Conservation (phyloP, 225 moss, liverwort and hornwort species). For the Rhytidiadelphus loreus region DNA sequence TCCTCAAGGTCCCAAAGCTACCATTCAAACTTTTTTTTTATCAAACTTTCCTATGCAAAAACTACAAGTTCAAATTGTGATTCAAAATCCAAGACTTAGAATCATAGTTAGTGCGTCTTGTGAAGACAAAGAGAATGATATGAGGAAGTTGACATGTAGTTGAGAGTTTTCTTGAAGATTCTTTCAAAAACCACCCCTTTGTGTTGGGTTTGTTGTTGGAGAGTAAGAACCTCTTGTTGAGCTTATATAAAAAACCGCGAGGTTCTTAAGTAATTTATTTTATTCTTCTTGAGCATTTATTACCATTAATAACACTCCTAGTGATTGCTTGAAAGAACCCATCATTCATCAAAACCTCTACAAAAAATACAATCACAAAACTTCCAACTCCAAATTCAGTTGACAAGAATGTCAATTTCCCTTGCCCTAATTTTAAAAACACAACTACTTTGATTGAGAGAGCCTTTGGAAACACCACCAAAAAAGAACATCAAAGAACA, state of each 20-base stretch:
- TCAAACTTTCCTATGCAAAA: background rate
- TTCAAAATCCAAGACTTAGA: background rate
- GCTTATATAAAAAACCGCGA: background rate
- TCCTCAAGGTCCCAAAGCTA: background rate
- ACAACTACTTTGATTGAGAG: background rate
- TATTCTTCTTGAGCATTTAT: background rate
- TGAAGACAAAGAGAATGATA: background rate
- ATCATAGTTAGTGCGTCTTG: background rate
- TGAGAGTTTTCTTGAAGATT: background rate
- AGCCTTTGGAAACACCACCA: background rate
- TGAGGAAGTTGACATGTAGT: fast-evolving
- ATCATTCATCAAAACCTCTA: no score
- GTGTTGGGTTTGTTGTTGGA: fast-evolving
- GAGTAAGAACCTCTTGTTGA: background rate
- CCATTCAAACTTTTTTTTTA: background rate
- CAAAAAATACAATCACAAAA: background rate
- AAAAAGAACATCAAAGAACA: background rate
- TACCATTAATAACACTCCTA: background rate
- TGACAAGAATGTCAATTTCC: background rate
- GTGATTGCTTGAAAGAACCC: background rate
- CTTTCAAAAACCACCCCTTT: background rate
- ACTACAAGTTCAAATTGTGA: background rate
- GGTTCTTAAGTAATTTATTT: background rate
- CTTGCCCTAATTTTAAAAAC: background rate
- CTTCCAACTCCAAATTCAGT: background rate